phyloP scores from a whole-genome alignment of 2,329 filamentous ascomycete genomes.

The Pseudogymnoascus sp. region DNA sequence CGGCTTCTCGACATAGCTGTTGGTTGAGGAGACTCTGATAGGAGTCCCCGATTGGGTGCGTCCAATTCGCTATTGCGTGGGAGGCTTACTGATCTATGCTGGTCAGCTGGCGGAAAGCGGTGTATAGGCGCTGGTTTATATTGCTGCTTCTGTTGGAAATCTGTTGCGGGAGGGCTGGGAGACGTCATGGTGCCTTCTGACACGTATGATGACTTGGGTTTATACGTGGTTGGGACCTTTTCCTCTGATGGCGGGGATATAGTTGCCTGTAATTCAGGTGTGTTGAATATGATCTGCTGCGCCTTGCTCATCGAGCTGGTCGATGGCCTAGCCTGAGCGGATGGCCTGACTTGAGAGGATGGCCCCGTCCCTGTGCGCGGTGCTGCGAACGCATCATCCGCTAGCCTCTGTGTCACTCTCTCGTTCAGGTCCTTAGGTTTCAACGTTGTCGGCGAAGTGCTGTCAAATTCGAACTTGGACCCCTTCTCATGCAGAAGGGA shows the following conservation, averaged over 20 bases:
- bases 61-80: conserved; percentile 22
- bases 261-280: conserved; percentile 46
- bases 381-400: conserved; percentile 68
- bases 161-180: conserved; percentile 37
- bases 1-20: conserved; percentile 19
- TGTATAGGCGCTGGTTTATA: conserved; percentile 21
- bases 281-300: conserved; percentile 55
- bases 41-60: conserved; percentile 13
- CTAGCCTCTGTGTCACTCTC: conserved; percentile 65
- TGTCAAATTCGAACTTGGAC: conserved; percentile 75
- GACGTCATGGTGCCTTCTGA: conserved; percentile 77
- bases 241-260: conserved; percentile 34
- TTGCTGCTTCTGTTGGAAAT: conserved; percentile 15
- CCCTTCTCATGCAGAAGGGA: conserved; percentile 79
- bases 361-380: conserved; percentile 10
- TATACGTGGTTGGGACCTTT: conserved; percentile 20
- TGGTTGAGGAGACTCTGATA: conserved; percentile 18
- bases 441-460: conserved; percentile 39
- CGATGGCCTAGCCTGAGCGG: conserved; percentile 16
- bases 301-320: conserved; percentile 46
- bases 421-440: conserved; percentile 50
- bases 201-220: conserved; percentile 40
- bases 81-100: conserved; percentile 47
- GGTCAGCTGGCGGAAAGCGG: conserved; percentile 24
- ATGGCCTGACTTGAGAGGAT: too few relatives aligned